Evolutionary conservation across 2,329 filamentous ascomycete species (phyloP).

Genomic region (Hymenoscyphus linearis): DNA sequence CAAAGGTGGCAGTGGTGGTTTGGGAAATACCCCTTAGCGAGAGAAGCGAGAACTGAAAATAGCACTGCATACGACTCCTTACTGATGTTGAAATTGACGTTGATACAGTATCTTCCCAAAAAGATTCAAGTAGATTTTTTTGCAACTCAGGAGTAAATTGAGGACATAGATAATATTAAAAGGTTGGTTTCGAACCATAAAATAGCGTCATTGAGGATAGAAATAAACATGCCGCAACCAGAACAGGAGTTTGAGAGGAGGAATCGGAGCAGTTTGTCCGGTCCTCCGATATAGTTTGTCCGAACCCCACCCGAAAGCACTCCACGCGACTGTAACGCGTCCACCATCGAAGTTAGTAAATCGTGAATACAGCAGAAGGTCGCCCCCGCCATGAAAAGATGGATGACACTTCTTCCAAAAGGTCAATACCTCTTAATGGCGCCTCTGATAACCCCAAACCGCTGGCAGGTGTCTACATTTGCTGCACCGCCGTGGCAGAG

Average conservation of each 20-base stretch:
- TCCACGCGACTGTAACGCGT: not conserved
- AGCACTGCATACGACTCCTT: not conserved
- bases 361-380: not conserved
- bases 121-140: not conserved
- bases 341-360: not conserved
- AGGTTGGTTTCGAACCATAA: no score
- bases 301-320: not conserved
- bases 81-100: not conserved
- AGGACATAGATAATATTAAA: not conserved
- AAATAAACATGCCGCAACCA: no score
- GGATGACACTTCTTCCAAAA: constrained; percentile 5
- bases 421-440: constrained; percentile 17
- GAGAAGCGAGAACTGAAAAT: not conserved
- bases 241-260: not conserved
- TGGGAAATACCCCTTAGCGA: not conserved
- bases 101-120: not conserved
- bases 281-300: not conserved
- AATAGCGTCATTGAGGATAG: no score
- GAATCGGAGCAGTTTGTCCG: not conserved
- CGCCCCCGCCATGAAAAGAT: not conserved
- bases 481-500: constrained; percentile 78
- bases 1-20: not conserved
- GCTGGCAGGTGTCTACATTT: constrained; percentile 69
- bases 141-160: not conserved
- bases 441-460: constrained; percentile 32